Conservation (phyloP, 352 stramenopile species). For the Globisporangium ultimum region DNA sequence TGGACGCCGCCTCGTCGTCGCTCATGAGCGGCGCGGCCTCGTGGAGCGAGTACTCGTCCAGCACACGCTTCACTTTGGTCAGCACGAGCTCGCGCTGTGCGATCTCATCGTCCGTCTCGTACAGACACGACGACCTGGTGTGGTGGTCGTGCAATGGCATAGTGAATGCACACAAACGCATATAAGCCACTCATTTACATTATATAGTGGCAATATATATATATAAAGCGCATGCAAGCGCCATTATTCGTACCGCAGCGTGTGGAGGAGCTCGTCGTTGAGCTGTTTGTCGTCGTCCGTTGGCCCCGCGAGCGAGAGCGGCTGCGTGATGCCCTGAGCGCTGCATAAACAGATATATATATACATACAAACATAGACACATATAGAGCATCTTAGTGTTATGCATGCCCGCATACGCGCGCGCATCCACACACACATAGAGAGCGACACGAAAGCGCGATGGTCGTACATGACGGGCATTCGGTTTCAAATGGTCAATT, state of each 20-base stretch:
- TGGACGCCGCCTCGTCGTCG: slow-evolving; percentile 36
- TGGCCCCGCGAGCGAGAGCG: slow-evolving; percentile 67
- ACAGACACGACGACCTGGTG: slow-evolving; percentile 53
- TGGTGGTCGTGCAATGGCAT: neutral
- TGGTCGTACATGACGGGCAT: too few species aligned
- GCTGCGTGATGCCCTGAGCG: slow-evolving; percentile 27
- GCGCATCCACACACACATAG: too few species aligned
- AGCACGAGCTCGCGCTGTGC: slow-evolving; percentile 63
- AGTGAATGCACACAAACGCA: neutral
- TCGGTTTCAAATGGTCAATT: too few species aligned
- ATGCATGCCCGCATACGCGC: neutral
- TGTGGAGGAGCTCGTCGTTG: slow-evolving; percentile 62
- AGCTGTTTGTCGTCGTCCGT: slow-evolving; percentile 64
- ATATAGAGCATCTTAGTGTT: neutral
- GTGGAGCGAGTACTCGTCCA: slow-evolving; percentile 79
- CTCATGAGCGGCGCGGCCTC: slow-evolving; percentile 46
- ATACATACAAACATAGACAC: neutral
- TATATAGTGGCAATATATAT: too few species aligned
- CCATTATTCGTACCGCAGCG: slow-evolving; percentile 35
- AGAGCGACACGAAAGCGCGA: too few species aligned
- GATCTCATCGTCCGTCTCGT: slow-evolving; percentile 72
- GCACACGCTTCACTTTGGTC: slow-evolving; percentile 48
- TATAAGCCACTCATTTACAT: neutral
- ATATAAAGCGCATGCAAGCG: too few species aligned
- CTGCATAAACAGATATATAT: neutral